Percentiles rank a stretch among this genome's conserved stretches.
Conservation (phyloP, 176 grass and related monocot genomes). For the Zizania latifolia region DNA sequence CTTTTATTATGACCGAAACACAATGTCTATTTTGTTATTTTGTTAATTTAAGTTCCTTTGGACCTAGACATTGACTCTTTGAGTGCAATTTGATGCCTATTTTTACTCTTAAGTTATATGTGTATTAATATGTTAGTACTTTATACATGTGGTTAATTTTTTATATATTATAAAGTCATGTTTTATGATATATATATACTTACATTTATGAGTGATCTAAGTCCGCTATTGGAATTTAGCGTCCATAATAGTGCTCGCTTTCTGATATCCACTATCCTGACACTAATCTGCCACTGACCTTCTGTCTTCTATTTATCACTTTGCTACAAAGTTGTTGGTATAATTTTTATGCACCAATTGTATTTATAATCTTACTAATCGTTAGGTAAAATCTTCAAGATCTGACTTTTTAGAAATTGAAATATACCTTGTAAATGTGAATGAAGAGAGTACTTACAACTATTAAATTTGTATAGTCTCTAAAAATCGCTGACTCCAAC, state of each 20-base stretch:
- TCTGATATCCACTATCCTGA: neutral
- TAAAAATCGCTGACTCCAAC: no score
- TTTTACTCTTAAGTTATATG: neutral
- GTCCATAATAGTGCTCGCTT: no score
- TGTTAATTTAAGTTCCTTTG: neutral
- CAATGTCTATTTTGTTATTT: neutral
- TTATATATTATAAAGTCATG: neutral
- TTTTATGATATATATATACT: neutral
- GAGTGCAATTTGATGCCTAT: neutral
- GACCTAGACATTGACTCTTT: neutral
- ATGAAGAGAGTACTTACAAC: no score
- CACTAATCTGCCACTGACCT: neutral
- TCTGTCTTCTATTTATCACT: no score
- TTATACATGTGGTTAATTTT: neutral
- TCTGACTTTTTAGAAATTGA: no score
- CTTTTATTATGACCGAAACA: neutral
- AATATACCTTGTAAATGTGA: no score
- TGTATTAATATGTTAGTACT: neutral
- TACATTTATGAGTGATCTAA: neutral
- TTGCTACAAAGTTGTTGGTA: no score
- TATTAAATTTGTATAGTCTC: no score
- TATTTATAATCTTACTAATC: no score
- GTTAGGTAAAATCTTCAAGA: no score
- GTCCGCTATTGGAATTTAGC: neutral
- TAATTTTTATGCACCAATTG: no score